Evolutionary conservation across 164 flowering plant genomes (phyloP), one percentile per base, ranked within the genome.

Genomic region (Annona cherimola): DNA sequence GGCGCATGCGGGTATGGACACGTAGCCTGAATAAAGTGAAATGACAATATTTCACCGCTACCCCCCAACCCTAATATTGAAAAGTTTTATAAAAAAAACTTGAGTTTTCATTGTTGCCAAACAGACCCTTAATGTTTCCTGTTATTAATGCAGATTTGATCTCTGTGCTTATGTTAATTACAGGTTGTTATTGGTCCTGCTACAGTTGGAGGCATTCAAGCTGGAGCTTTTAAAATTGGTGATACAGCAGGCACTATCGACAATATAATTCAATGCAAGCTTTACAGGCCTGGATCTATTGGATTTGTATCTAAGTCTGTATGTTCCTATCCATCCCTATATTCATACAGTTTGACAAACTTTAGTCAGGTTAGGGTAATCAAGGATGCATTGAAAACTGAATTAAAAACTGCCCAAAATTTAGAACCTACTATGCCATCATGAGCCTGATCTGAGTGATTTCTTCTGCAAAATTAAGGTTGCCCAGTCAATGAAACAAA

Each of bases 291-390:
- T 74, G 99, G 99, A 77, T 95, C 97, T 82, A 94, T 95, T 79
- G 99, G 99, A 60, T 95, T 95, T 81, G 99, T 93, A 69, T 95
- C 99, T 70, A 95, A 95, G 86, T 95, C 99, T 71, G 99, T 94
- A 86, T 16, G 93, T 86, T 43, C 39, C 63, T 60, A 35, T 39
- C 26, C 6, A 19, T n/a, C 12, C 26, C 19, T 61, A 44, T 9
- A 42, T 66, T 66, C 45, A 41, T 16, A 41, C 43, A 66, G 14
- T 61, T n/a, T 61, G 8, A 61, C 63, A 61, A 18, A 20, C 63
- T 61, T 3, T 61, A n/a, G 63, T n/a, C 63, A 61, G 19, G 6
- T 61, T 61, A 7, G 35, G 20, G 2, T 61, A 18, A 12, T 61
- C 63, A n/a, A 61, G 26, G 19, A 7, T 20, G 8, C 12, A 4